Evolutionary conservation across 768 basidiomycete species (phyloP), one percentile per base, ranked within the genome.

Genomic region (Clavaria fumosa): DNA sequence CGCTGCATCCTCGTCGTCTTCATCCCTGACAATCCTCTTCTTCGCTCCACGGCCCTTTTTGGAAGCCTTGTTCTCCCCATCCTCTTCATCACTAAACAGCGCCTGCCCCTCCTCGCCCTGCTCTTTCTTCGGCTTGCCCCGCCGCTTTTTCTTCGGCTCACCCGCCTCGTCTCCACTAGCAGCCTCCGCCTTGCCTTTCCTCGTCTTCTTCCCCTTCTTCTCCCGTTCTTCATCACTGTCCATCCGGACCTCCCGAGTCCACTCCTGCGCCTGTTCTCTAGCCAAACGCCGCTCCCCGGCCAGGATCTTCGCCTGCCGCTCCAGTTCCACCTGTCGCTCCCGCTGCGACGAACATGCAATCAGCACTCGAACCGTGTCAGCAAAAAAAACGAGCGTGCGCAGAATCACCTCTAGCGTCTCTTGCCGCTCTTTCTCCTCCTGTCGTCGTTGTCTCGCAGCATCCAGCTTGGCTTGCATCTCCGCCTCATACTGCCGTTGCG

Each of bases 221-320:
- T 85, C 84, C 34, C 72, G 70, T 47, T 90, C 86, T 42, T 89
- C 86, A 27, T 84, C 80, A 48, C 79, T 77, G 22, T 69, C 78
- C 57, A 74, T 67, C 44, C 69, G 67, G 9, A 71, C 69, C 40
- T 79, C 74, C 30, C 70, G 57, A 14, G 75, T 76, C 82, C 82
- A 88, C 53, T 76, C 71, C 52, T 73, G 67, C 0, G 82, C 81
- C 50, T 86, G 75, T 53, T 86, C 88, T 7, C 81, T 63, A 19
- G 79, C 82, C 34, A 68, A 49, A 21, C 75, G 68, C 4, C 90
- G 75, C 49, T 81, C 72, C 50, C 80, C 83, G 0, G 80, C 80
- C n/a, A 95, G 57, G 47, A 70, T 75, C 49, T 81, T 84, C 0
- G 78, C 79, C 50, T 83, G 72, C 30, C 60, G 49, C n/a, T 70